Evolutionary conservation across 2,329 filamentous ascomycete genomes (phyloP), one percentile per base, ranked within the genome.

Genomic region (Xylariaceae sp.): DNA sequence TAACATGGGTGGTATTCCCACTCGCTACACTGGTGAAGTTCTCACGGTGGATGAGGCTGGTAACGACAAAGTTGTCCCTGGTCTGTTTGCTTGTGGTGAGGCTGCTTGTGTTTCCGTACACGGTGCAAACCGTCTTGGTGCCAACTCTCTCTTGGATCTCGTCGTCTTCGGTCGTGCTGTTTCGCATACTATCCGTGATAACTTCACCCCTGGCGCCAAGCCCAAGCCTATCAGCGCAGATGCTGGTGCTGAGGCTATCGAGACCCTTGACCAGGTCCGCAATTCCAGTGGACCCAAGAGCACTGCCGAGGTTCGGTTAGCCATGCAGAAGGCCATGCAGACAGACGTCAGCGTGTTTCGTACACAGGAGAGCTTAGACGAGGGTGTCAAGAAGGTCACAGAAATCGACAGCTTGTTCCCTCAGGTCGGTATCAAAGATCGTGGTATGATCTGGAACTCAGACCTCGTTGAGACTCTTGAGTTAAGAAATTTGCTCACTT

Each of bases 361-460:
- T 69, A 96, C 89, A 39, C 90, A 97, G 66, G 87, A 95, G 73
- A 90, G 85, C 60, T 82, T 97, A 70, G 90, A 96, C 61, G 89
- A 96, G 73, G 92, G 92, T 82, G 91, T 96, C 55, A 77, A 79
- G 72, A 91, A 85, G 78, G 94, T 97, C 71, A 83, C 75, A 58
- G 84, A 90, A 61, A 89, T 97, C 62, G 92, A 97, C 70, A 72
- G 81, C 62, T 80, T 77, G 64, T 97, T 87, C 75, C 74, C 78
- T 62, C 79, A 96, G 66, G 86, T 97, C 62, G 89, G 90, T 66
- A 96, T 89, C 76, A 95, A 96, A 83, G 92, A 97, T 73, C 88
- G 94, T 72, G 95, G 89, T 81, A 96, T 97, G 92, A 97, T 97
- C 78, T 97, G 92, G 92, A 97, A 97, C 84, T 90, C 89, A 19